A percentile compares a stretch with the other conserved stretches of the same genome.
Conservation (phyloP, 176 grass and related monocot genomes). For the Carex littledalei region DNA sequence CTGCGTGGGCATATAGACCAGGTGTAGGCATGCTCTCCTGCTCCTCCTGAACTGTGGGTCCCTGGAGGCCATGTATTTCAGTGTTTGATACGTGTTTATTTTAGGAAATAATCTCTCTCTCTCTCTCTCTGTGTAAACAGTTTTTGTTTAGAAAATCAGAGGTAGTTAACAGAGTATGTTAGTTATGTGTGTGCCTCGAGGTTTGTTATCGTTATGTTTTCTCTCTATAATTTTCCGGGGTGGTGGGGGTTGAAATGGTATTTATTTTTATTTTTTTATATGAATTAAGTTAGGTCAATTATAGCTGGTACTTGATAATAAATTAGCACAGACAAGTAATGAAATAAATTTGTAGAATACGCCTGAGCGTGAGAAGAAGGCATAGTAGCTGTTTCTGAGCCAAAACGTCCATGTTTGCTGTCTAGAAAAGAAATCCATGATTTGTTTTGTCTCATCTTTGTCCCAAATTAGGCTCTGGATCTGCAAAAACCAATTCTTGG, state of each 20-base stretch:
- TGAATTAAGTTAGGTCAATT: background rate
- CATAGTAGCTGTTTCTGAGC: no score
- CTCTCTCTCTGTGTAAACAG: conserved; percentile 18
- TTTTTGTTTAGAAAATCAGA: conserved; percentile 13
- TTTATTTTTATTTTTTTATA: background rate
- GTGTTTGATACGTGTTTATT: background rate
- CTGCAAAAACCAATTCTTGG: no score
- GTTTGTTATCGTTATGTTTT: background rate
- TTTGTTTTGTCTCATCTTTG: no score
- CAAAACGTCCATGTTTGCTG: no score
- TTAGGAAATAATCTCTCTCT: background rate
- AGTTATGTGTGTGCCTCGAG: background rate
- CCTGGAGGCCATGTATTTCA: background rate
- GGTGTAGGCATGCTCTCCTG: conserved; percentile 98
- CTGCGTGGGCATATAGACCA: conserved; percentile 94
- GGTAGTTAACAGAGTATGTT: background rate
- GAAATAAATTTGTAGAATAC: background rate
- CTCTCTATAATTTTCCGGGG: background rate
- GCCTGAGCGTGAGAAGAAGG: background rate
- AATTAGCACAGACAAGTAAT: background rate
- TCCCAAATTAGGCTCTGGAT: no score
- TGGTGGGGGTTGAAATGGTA: background rate
- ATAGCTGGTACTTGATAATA: background rate
- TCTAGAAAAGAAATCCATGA: no score
- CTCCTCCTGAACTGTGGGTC: conserved; percentile 52